Conservation (phyloP, 148 eudicot species). For the Bassia scoparia region DNA sequence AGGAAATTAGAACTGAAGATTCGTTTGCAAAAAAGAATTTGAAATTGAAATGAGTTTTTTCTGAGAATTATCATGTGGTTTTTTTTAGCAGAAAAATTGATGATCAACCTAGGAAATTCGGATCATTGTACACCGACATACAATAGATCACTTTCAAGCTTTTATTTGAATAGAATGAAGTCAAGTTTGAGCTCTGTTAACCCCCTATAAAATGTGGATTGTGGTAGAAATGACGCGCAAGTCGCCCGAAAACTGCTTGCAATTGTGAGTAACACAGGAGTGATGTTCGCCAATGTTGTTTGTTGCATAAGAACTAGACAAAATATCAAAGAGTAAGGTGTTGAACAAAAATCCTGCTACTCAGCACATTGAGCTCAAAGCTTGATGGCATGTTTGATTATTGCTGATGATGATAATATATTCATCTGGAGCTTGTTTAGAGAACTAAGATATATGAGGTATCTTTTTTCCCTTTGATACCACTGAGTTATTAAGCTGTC, state of each 20-base stretch:
- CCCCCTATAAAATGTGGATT: conserved; percentile 84
- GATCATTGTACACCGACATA: conserved; percentile 89
- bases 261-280: conserved; percentile 65
- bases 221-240: conserved; percentile 77
- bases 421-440: conserved; percentile 74
- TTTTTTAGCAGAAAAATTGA: conserved; percentile 43
- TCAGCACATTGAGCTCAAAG: conserved; percentile 80
- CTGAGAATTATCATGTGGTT: conserved; percentile 48
- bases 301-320: conserved; percentile 55
- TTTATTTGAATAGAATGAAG: conserved; percentile 73
- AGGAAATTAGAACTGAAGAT: conserved; percentile 15
- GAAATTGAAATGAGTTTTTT: conserved; percentile 22
- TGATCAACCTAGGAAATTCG: too few relatives aligned
- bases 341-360: conserved; percentile 80
- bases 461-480: conserved; percentile 7
- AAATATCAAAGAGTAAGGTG: conserved; percentile 82
- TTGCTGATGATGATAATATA: conserved; percentile 97
- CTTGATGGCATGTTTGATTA: conserved; percentile 94
- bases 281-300: conserved; percentile 83
- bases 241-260: conserved; percentile 73
- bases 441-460: conserved; percentile 70
- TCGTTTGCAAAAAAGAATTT: neutral
- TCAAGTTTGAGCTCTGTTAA: conserved; percentile 64
- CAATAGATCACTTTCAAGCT: conserved; percentile 62
- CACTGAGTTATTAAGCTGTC: neutral